A percentile compares a stretch with the other conserved stretches of the same genome.
phyloP scores from a whole-genome alignment of 1,284 basidiomycete genomes.

The Erythrobasidium hasegawianum region DNA sequence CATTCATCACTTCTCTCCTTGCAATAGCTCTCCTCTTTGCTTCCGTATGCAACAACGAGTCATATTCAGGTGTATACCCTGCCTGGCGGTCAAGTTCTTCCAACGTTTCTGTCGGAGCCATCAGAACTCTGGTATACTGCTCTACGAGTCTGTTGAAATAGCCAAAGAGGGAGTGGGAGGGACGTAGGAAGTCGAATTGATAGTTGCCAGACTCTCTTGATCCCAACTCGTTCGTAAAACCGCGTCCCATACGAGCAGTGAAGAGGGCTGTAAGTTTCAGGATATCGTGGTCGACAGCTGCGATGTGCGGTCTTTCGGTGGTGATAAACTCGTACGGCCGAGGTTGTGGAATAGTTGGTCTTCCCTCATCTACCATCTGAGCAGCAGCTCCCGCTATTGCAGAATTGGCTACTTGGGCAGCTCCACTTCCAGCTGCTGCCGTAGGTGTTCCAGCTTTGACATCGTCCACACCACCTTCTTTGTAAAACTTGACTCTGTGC shows the following conservation, averaged over 20 bases:
- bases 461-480: constrained; percentile 58
- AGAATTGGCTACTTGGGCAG: constrained; percentile 21
- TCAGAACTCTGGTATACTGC: constrained; percentile 86
- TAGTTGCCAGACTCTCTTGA: constrained; percentile 89
- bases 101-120: constrained; percentile 72
- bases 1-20: constrained; percentile 72
- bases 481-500: constrained; percentile 73
- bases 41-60: constrained; percentile 55
- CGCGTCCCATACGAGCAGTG: constrained; percentile 83
- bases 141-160: constrained; percentile 97
- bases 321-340: constrained; percentile 66
- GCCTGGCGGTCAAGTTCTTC: constrained; percentile 57
- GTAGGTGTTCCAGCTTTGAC: constrained; percentile 19
- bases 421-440: constrained; percentile 36
- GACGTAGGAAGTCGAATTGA: constrained; percentile 96
- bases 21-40: constrained; percentile 51
- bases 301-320: constrained; percentile 82
- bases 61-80: constrained; percentile 48
- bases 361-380: constrained; percentile 47
- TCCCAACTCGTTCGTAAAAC: constrained; percentile 79
- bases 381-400: constrained; percentile 42
- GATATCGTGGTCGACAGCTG: constrained; percentile 70
- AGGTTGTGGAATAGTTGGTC: constrained; percentile 67
- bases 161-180: constrained; percentile 89
- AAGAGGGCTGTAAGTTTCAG: constrained; percentile 80